Percentiles rank a stretch among this genome's conserved stretches.
phyloP scores from a whole-genome alignment of 208 protist species.

The Lotmaria passim region DNA sequence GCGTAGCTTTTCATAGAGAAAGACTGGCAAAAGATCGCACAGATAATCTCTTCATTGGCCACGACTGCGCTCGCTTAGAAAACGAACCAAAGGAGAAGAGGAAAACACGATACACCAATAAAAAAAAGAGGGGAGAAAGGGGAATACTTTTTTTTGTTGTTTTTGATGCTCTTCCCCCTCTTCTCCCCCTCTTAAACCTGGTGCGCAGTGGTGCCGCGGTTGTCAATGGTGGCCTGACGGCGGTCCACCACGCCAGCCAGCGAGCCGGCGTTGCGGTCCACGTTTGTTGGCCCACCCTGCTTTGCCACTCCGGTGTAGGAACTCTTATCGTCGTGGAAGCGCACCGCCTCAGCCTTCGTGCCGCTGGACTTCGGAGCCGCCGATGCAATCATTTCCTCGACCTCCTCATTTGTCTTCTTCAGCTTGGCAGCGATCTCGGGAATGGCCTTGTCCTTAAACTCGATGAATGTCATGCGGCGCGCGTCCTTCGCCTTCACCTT shows the following conservation, averaged over 20 bases:
- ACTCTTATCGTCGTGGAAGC: constrained; percentile 93
- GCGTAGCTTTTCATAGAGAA: too few relatives aligned
- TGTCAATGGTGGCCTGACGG: constrained; percentile 71
- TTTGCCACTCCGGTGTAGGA: constrained; percentile 91
- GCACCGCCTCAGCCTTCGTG: constrained; percentile 86
- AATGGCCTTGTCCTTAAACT: constrained; percentile 74
- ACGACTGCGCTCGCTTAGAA: too few relatives aligned
- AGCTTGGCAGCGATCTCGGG: constrained; percentile 89
- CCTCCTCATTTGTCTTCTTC: constrained; percentile 79
- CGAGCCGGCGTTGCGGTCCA: constrained; percentile 86
- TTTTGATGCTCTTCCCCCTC: background rate
- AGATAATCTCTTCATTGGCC: background rate
- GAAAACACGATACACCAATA: background rate
- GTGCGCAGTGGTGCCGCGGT: constrained; percentile 77
- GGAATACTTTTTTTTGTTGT: background rate
- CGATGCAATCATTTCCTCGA: constrained; percentile 55
- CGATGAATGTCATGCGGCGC: constrained; percentile 81
- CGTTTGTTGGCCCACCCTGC: constrained; percentile 89
- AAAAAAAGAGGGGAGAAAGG: background rate
- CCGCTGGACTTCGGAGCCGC: constrained; percentile 65
- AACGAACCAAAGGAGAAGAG: too few relatives aligned
- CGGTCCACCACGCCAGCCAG: constrained; percentile 87
- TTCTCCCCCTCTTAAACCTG: constrained; percentile 49
- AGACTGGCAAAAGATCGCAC: background rate
- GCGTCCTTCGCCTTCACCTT: constrained; percentile 91